Base-by-base conservation (phyloP, 768 basidiomycete species). In the Crassisporium funariophilum region DNA sequence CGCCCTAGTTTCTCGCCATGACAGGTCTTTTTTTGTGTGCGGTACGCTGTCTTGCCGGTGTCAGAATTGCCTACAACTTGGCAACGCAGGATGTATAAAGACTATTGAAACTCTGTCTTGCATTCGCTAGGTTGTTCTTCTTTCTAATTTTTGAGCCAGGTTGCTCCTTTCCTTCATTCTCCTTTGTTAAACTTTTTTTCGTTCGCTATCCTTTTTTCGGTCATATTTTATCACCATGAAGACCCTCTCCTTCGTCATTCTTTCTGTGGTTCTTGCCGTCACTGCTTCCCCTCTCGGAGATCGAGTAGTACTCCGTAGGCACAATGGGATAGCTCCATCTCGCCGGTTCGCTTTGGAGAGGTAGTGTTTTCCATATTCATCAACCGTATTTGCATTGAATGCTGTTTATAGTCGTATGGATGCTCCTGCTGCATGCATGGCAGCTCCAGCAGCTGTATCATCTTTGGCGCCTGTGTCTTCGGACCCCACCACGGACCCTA, bases 311-410 rank as follows among this genome's bases (percentile, higher is more conserved):
- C 62, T 67, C 58, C 58, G 59, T 41, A 66, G 58, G 47, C 61
- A 67, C 54, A 59, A 54, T 35, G 64, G 65, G 13, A 51, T 54
- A 42, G 56, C 65, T 40, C 53, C 63, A 17, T 47, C 60, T 37
- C 63, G 66, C 39, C 62, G 70, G 46, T 55, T 54, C 56, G 35
- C 72, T 52, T 57, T 72, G 31, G 54, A 61, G 35, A 56, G 74
- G 72, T 61, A 55, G 59, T 46, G 17, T 15, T 46, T 16, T 19
- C 4, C 7, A 48, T 16, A 53, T 49, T n/a, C 24, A 19, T 47
- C 2, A 5, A 43, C 10, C 34, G 22, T 29, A 33, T 13, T 33
- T 13, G 21, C 15, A 44, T 24, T 43, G 19, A 49, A 22, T 11
- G 39, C 16, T 21, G 25, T 13, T 40, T 44, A 2, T 40, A 72